Base-by-base conservation (phyloP, 306 rosid genomes). In the Cucurbita ficifolia region DNA sequence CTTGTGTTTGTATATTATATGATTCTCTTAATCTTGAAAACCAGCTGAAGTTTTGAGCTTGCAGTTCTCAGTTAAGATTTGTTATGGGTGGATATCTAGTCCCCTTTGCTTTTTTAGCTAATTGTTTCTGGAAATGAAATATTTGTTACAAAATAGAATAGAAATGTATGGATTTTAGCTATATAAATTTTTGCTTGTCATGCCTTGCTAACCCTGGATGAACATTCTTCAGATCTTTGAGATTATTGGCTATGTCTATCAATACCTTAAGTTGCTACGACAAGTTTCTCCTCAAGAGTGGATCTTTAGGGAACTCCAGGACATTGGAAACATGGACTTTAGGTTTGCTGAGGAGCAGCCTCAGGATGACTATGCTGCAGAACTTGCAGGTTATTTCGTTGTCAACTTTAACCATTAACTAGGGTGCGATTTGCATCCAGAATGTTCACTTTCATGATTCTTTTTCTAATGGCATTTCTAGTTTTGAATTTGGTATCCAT, bases 271-370 rank as follows among this genome's bases (percentile, higher is more conserved):
- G 84, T 78, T 94, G 78, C 78, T 94, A 83, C 88, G 71, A 33
- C 77, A 84, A 82, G 77, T 71, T 79, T 78, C 97, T 70, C 97
- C 99, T 48, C 94, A 88, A 87, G 91, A 91, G 82, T 90, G 99
- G 97, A 94, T 94, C 82, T 94, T 90, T 85, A 84, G 82, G 86
- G 99, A 94, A 78, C 89, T 94, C 75, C 97, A 90, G 79, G 86
- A 82, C 81, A 94, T 89, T 73, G 97, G 95, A 67, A 94, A 89
- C 84, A 94, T 94, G 96, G 97, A 89, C 59, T 94, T 90, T 82
- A 86, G 87, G 86, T 94, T 90, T 80, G 97, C 86, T 8, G 99
- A 91, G 86, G 99, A 94, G 86, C 91, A 90, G 60, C 99, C 96
- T 52, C 96, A 86, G 79, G 99, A 94, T 84, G 99, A 94, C 82